These are phyloP conservation scores for Suaeda aralocaspica DNA, from an alignment of 148 eudicot species.

Conservation along the genomic window DNA sequence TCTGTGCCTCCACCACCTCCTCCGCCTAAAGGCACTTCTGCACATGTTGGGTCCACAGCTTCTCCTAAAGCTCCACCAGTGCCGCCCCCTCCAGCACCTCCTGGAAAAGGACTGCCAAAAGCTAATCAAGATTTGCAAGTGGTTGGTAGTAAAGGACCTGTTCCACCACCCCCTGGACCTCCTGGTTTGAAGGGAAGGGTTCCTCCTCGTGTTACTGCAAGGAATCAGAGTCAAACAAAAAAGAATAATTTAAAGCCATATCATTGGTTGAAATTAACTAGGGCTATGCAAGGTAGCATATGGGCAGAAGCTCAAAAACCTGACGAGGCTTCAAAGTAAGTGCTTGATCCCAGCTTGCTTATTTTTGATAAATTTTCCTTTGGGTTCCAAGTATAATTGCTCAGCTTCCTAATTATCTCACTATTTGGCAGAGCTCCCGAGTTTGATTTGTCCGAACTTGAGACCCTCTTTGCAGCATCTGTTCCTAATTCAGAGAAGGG, in stretches of 20 bases:
- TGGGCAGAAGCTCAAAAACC: constrained; percentile 91
- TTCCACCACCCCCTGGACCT: constrained; percentile 67
- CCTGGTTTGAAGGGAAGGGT: constrained; percentile 48
- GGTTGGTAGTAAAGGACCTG: constrained; percentile 38
- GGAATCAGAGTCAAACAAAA: constrained; percentile 40
- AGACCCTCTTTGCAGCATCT: constrained; percentile 73
- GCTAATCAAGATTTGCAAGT: constrained; percentile 35
- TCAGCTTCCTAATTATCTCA: constrained; percentile 4
- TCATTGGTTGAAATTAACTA: constrained; percentile 85
- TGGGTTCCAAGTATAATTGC: not conserved
- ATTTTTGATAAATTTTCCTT: constrained; percentile 4
- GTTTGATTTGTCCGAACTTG: constrained; percentile 82
- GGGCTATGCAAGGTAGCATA: constrained; percentile 80
- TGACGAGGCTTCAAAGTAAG: constrained; percentile 77
- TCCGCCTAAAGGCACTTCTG: constrained; percentile 27
- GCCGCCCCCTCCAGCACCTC: constrained; percentile 63
- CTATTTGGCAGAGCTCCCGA: constrained; percentile 60
- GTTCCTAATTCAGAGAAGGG: constrained; percentile 50
- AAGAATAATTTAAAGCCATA: constrained; percentile 66
- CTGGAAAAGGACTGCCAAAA: constrained; percentile 34
- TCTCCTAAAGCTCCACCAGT: constrained; percentile 43
- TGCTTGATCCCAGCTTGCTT: not conserved
- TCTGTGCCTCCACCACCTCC: constrained; percentile 51
- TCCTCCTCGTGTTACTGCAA: constrained; percentile 31
- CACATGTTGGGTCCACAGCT: constrained; percentile 20